These are phyloP conservation scores for Macrocybe sp. DNA, from an alignment of 1,284 basidiomycete genomes.

Conservation along the genomic window DNA sequence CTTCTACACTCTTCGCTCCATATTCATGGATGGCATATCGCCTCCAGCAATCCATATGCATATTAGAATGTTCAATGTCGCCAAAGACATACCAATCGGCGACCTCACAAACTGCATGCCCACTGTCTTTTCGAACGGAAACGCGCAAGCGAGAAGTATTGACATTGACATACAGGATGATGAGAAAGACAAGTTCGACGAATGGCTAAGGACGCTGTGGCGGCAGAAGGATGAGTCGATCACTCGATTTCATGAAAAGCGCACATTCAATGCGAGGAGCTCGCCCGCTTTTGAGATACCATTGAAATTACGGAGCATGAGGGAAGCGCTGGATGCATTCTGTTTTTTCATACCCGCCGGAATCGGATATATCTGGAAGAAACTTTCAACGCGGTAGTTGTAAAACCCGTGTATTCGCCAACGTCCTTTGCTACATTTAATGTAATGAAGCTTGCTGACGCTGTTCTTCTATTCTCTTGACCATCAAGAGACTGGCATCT, in stretches of 20 bases:
- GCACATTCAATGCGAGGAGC: constrained; percentile 28
- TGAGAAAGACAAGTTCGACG: constrained; percentile 74
- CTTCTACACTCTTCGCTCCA: constrained; percentile 85
- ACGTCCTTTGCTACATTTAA: background rate
- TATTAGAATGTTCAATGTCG: constrained; percentile 70
- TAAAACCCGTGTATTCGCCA: constrained; percentile 6
- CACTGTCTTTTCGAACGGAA: constrained; percentile 22
- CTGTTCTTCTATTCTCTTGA: constrained; percentile 74
- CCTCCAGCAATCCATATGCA: constrained; percentile 89
- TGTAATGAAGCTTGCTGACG: constrained; percentile 25
- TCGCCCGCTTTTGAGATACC: constrained; percentile 46
- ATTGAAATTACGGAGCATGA: constrained; percentile 42
- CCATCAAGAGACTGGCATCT: constrained; percentile 86
- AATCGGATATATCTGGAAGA: constrained; percentile 48
- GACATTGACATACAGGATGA: constrained; percentile 61
- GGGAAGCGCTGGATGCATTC: constrained; percentile 62
- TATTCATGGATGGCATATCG: constrained; percentile 79
- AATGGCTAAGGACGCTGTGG: constrained; percentile 84
- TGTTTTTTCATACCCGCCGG: constrained; percentile 64
- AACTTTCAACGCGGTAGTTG: constrained; percentile 21
- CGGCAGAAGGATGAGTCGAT: constrained; percentile 78
- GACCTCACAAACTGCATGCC: constrained; percentile 38
- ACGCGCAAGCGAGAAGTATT: constrained; percentile 24
- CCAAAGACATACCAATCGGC: constrained; percentile 62
- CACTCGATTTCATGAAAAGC: constrained; percentile 51